Evolutionary conservation across 1,139 yeast genomes (phyloP).

Genomic region (Pneumocystis sp.): DNA sequence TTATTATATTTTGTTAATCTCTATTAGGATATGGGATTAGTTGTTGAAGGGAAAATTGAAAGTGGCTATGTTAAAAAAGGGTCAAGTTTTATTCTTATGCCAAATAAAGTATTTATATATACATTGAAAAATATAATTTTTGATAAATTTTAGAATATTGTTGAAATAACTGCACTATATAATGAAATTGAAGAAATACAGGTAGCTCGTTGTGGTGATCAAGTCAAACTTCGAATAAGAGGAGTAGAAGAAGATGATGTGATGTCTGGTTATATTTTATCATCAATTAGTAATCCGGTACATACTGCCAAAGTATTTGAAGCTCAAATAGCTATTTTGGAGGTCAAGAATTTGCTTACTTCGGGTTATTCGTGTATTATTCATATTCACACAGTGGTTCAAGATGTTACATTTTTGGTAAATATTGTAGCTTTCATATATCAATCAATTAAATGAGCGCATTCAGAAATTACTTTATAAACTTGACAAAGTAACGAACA

Average conservation of each 20-base stretch:
- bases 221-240: slow-evolving; percentile 78
- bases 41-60: slow-evolving; percentile 96
- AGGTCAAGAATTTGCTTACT: slow-evolving; percentile 80
- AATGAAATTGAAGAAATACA: slow-evolving; percentile 96
- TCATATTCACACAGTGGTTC: slow-evolving; percentile 98
- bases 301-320: slow-evolving; percentile 81
- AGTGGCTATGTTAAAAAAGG: slow-evolving; percentile 84
- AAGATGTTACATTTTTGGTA: slow-evolving; percentile 67
- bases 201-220: slow-evolving; percentile 88
- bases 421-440: not conserved
- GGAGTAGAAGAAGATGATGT: slow-evolving; percentile 97
- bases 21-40: slow-evolving; percentile 51
- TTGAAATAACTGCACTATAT: slow-evolving; percentile 74
- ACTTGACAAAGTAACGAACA: slow-evolving; percentile 75
- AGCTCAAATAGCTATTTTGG: slow-evolving; percentile 95
- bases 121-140: not conserved
- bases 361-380: slow-evolving; percentile 95
- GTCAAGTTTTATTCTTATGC: slow-evolving; percentile 69
- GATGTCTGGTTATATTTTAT: slow-evolving; percentile 76
- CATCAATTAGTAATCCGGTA: slow-evolving; percentile 76
- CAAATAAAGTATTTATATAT: slow-evolving; percentile 38
- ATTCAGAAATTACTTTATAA: slow-evolving; percentile 55
- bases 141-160: slow-evolving; percentile 27
- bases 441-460: not conserved
- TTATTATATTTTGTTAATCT: not conserved